A percentile compares a stretch with the other conserved stretches of the same genome.
These are phyloP conservation scores for Pseudopyrenochaeta lycopersici DNA, from an alignment of 2,329 filamentous ascomycete species.

Conservation along the genomic window DNA sequence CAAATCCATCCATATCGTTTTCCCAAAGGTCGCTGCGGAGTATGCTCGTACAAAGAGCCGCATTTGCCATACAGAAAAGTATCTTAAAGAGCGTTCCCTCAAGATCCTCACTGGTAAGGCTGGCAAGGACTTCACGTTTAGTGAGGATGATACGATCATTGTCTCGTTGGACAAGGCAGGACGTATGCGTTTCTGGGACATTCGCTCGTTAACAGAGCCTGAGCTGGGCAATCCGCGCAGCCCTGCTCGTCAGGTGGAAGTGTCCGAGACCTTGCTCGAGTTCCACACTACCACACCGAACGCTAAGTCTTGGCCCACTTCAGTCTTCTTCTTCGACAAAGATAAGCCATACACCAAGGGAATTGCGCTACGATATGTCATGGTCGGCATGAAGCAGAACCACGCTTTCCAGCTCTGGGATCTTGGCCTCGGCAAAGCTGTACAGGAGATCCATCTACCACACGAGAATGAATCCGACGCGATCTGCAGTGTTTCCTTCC, in stretches of 20 bases:
- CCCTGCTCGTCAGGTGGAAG: conserved; percentile 69
- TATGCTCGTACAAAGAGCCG: conserved; percentile 63
- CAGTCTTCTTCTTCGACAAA: conserved; percentile 95
- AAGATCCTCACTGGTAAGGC: conserved; percentile 98
- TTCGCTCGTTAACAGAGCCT: conserved; percentile 74
- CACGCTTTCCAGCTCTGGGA: conserved; percentile 99
- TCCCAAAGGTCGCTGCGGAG: conserved; percentile 63
- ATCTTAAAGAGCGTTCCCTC: conserved; percentile 84
- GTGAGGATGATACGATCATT: conserved; percentile 92
- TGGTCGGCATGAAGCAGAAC: conserved; percentile 98
- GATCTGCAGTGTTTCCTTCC: conserved; percentile 97
- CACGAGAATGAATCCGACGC: conserved; percentile 96
- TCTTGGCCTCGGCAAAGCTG: conserved; percentile 90
- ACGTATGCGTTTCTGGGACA: conserved; percentile 97
- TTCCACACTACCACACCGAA: conserved; percentile 85
- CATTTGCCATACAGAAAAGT: conserved; percentile 84
- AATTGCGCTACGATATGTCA: conserved; percentile 89
- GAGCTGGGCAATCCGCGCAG: conserved; percentile 53
- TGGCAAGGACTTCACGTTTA: conserved; percentile 97
- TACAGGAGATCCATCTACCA: conserved; percentile 95
- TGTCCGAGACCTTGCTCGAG: conserved; percentile 86
- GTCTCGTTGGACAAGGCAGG: conserved; percentile 97
- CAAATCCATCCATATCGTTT: conserved; percentile 92
- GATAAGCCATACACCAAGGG: conserved; percentile 90
- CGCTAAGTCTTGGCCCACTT: conserved; percentile 97